Base-by-base conservation (phyloP, 2,329 filamentous ascomycete genomes). In the Apiospora koreana region DNA sequence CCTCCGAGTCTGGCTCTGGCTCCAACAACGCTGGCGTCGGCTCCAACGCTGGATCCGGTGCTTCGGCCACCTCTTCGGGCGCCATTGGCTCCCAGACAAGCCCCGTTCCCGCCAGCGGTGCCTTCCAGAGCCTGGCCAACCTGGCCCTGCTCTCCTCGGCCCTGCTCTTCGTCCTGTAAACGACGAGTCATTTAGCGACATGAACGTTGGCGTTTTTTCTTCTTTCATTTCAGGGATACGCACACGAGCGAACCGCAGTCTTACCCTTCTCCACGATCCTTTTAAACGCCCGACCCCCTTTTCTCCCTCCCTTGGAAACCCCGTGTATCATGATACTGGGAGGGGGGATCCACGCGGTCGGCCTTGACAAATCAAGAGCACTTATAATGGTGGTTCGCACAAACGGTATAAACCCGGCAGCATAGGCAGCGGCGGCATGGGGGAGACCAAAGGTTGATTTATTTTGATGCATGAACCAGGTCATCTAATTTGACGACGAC, bases 131-230 rank as follows among this genome's bases (percentile, higher is more conserved):
- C 74, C 64, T 67, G 45, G 73, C 72, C 50, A 74, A 78, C 73
- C 77, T 75, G 71, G 74, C 78, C 72, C 78, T 75, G 70, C 68
- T 77, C 10, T 74, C 77, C 67, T 76, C 75, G 18, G 75, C 77
- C 67, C 69, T 77, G 21, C 68, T 78, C 69, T 70, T 75, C 65
- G 28, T 69, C 28, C 70, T 79, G 69, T 79, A 78, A 72, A 75
- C 25, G 23, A 74, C 76, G 75, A 73, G 75, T 77, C 73, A 69
- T 70, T 38, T 62, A 62, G 31, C 54, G 54, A 38, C 54, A 62
- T 38, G 54, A 38, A 38, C 21, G 31, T 23, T 21, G 54, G 31
- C 54, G 54, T 31, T 16, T 35, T 35, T 3, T 35, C 8, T 35
- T 38, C 8, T 35, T 38, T 62, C 31, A 38, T 62, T 62, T 62